These are phyloP conservation scores for Phoma sp. DNA, from an alignment of 2,329 filamentous ascomycete genomes.

Conservation along the genomic window DNA sequence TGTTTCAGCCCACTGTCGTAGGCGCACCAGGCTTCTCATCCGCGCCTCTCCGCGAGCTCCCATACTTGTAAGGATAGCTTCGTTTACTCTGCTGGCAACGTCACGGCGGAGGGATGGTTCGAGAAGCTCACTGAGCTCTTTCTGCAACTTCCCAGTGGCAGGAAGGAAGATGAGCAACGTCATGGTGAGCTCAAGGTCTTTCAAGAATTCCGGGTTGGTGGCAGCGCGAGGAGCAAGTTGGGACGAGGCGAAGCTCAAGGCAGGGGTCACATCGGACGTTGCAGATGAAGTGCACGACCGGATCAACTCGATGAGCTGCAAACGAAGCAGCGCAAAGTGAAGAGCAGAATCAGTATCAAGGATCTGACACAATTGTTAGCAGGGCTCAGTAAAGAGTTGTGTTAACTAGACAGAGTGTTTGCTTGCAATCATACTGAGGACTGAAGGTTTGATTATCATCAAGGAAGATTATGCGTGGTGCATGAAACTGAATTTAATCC, in stretches of 20 bases:
- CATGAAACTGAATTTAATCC: slow-evolving; percentile 99
- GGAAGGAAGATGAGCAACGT: slow-evolving; percentile 85
- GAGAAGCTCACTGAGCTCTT: slow-evolving; percentile 77
- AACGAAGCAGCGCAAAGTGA: slow-evolving; percentile 86
- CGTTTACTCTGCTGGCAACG: slow-evolving; percentile 89
- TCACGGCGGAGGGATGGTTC: slow-evolving; percentile 79
- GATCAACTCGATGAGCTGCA: slow-evolving; percentile 95
- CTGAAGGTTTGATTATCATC: slow-evolving; percentile 89
- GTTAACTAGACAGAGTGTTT: slow-evolving; percentile 12
- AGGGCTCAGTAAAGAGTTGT: slow-evolving; percentile 14
- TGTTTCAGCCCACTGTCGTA: slow-evolving; percentile 85
- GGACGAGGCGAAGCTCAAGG: slow-evolving; percentile 84
- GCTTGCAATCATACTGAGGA: slow-evolving; percentile 77
- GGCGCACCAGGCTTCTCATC: slow-evolving; percentile 79
- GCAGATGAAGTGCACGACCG: slow-evolving; percentile 72
- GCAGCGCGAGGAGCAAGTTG: slow-evolving; percentile 88
- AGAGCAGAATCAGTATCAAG: slow-evolving; percentile 82
- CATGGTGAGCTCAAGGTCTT: slow-evolving; percentile 92
- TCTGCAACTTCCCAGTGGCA: slow-evolving; percentile 71
- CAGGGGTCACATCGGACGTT: slow-evolving; percentile 77
- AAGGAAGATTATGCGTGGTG: slow-evolving; percentile 97
- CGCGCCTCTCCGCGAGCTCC: slow-evolving; percentile 79
- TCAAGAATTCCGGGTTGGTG: slow-evolving; percentile 79
- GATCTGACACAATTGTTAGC: slow-evolving; percentile 66
- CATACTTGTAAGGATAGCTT: slow-evolving; percentile 80